These are phyloP conservation scores for Cordyceps cateniannulata DNA, from an alignment of 2,329 filamentous ascomycete genomes.

Conservation along the genomic window DNA sequence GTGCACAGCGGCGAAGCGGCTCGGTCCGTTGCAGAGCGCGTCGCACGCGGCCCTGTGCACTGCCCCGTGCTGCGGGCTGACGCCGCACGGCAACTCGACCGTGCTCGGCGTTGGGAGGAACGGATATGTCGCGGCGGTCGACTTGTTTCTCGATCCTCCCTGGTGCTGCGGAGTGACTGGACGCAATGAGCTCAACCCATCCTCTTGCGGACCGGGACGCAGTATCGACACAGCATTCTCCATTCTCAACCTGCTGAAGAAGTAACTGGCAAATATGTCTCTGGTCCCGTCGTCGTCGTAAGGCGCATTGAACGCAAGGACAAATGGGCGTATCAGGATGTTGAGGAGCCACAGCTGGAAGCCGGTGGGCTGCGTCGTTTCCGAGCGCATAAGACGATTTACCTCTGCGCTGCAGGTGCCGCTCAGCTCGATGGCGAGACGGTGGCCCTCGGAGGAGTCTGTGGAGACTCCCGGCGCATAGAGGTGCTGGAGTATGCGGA, in stretches of 20 bases:
- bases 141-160: background rate
- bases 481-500: constrained; percentile 13
- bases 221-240: background rate
- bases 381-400: background rate
- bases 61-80: background rate
- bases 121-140: background rate
- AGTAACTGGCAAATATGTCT: background rate
- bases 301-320: constrained; percentile 35
- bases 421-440: background rate
- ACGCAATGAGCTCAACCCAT: too few relatives aligned
- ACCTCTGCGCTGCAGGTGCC: background rate
- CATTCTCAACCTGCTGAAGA: background rate
- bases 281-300: too few relatives aligned
- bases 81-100: background rate
- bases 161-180: too few relatives aligned
- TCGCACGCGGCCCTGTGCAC: background rate
- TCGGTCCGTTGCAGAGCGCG: constrained; percentile 8
- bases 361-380: background rate
- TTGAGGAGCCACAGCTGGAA: constrained; percentile 16
- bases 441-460: background rate
- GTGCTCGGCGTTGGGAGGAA: background rate
- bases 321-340: constrained; percentile 14
- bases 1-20: constrained; percentile 12
- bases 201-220: background rate
- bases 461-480: constrained; percentile 13